Percentiles rank a stretch among this genome's conserved stretches.
phyloP scores from a whole-genome alignment of 768 basidiomycete species.

The Trametes cinnabarina region DNA sequence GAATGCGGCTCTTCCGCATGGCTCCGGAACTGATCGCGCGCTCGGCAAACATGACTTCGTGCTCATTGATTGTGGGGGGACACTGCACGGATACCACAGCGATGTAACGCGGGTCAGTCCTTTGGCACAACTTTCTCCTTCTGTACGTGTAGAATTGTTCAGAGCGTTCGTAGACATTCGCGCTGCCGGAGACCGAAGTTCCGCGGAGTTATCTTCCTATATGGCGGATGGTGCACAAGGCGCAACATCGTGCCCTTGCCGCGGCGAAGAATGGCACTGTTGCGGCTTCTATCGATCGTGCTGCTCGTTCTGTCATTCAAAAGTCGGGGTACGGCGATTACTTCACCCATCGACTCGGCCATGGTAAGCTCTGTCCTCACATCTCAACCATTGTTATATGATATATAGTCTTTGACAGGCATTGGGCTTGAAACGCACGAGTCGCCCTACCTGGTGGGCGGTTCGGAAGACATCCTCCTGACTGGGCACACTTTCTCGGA shows the following conservation, averaged over 20 bases:
- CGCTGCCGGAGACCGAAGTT: constrained; percentile 55
- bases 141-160: not conserved
- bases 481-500: constrained; percentile 76
- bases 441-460: constrained; percentile 75
- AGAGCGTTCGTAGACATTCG: constrained; percentile 52
- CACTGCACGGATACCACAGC: constrained; percentile 70
- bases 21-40: constrained; percentile 65
- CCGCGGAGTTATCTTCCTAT: constrained; percentile 36
- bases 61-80: constrained; percentile 72
- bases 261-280: constrained; percentile 46
- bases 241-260: constrained; percentile 56
- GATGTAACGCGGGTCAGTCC: constrained; percentile 72
- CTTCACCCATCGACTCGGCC: constrained; percentile 82
- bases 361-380: constrained; percentile 46
- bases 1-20: constrained; percentile 86
- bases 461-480: constrained; percentile 54
- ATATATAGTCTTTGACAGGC: constrained; percentile 39
- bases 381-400: not conserved
- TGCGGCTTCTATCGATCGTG: constrained; percentile 57
- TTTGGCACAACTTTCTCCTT: not conserved
- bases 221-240: constrained; percentile 65
- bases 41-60: constrained; percentile 60
- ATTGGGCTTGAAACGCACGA: constrained; percentile 87
- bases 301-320: constrained; percentile 54
- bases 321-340: constrained; percentile 46